Evolutionary conservation across 2,329 filamentous ascomycete species (phyloP).

Genomic region (Venturiaceae sp.): DNA sequence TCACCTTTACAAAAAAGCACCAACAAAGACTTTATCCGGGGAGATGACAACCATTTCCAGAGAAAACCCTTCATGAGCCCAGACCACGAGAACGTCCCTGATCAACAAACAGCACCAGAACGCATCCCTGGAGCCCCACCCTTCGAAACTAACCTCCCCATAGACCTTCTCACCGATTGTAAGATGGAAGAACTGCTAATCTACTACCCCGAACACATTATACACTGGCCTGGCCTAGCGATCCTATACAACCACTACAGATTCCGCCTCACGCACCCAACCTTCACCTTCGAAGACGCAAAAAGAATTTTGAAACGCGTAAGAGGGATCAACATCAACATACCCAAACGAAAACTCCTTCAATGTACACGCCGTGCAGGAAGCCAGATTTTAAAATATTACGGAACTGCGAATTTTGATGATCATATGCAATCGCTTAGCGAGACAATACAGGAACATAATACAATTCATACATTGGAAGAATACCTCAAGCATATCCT

Average conservation of each 20-base stretch:
- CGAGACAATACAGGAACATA: neutral
- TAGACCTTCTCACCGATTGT: neutral
- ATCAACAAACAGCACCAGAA: neutral
- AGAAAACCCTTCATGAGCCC: too few relatives aligned
- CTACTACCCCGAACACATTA: slow-evolving; percentile 4
- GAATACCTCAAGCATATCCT: neutral
- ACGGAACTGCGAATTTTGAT: neutral
- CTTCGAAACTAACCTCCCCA: neutral
- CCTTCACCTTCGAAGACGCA: neutral
- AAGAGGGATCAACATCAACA: neutral
- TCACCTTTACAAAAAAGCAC: too few relatives aligned
- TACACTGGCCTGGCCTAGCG: slow-evolving; percentile 3
- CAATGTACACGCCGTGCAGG: neutral
- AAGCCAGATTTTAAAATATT: neutral
- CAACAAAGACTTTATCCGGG: too few relatives aligned
- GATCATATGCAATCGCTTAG: neutral
- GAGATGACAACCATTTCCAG: too few relatives aligned
- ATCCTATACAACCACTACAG: neutral
- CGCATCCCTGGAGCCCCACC: neutral
- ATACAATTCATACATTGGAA: neutral
- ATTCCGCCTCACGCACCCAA: neutral
- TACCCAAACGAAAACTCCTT: neutral
- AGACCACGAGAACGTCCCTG: too few relatives aligned
- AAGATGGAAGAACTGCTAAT: neutral
- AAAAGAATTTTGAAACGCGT: neutral